phyloP scores from a whole-genome alignment of 306 rosid genomes.

The Medicago ruthenica region DNA sequence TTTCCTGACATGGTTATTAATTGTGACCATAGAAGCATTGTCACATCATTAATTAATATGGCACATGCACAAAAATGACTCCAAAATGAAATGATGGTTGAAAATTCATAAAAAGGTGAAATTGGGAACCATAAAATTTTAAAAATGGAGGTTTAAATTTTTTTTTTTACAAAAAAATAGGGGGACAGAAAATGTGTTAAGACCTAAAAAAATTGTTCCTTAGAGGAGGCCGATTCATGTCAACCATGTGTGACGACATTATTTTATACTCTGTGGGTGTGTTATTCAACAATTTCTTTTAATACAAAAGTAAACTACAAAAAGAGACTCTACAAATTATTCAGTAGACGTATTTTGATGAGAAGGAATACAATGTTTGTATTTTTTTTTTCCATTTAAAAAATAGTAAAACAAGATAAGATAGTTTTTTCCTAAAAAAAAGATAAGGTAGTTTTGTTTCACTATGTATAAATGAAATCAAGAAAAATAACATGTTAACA shows the following conservation, averaged over 20 bases:
- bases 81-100: no score
- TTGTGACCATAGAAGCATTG: no score
- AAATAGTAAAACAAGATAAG: not conserved
- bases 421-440: not conserved
- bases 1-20: no score
- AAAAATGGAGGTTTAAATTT: no score
- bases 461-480: not conserved
- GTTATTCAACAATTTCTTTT: not conserved
- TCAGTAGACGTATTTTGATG: not conserved
- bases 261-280: not conserved
- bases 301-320: conserved; percentile 3
- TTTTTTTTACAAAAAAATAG: no score
- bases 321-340: conserved; percentile 13
- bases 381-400: no score
- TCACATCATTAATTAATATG: no score
- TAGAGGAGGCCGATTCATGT: conserved; percentile 35
- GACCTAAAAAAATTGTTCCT: not conserved
- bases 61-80: no score
- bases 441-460: not conserved
- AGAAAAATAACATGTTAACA: not conserved
- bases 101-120: no score
- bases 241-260: conserved; percentile 38
- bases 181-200: no score
- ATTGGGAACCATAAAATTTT: no score
- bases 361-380: not conserved